Base-by-base conservation (phyloP, 2,329 filamentous ascomycete genomes). In the Pseudogymnoascus sp. region DNA sequence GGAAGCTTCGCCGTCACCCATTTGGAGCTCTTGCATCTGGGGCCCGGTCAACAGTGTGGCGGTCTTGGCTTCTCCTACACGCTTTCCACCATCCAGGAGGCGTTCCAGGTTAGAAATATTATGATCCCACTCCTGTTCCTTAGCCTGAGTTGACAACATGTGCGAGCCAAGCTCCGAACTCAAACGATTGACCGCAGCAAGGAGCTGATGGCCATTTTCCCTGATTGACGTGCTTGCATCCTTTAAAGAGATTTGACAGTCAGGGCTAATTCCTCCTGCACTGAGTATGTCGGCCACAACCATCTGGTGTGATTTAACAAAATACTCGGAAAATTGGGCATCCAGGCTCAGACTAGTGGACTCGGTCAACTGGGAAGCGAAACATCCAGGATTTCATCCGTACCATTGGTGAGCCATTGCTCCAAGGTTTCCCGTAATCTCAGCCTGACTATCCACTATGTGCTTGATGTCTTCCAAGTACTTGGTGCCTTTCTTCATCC, bases 381-480 rank as follows among this genome's bases (percentile, higher is more conserved):
- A 53, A 33, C 4, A 33, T 33, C 2, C 11, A 33, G 26, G 16
- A 19, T 19, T 14, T 31, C 10, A 56, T 33, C 50, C 50, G 6
- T 56, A 56, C 50, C n/a, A 56, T 56, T 56, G 50, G 26, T 33
- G 50, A 33, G 50, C 50, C n/a, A 56, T 33, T 56, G 26, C 29
- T n/a, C 26, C 50, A 56, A 56, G n/a, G 13, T 19, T 56, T 56
- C 10, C 50, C 50, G 50, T 56, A 19, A 19, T 33, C 11, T 56
- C 29, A 33, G 50, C 10, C 16, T 56, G 26, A 26, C 50, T n/a
- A 33, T 33, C 50, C 26, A 56, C 50, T 13, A 33, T 33, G 26
- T 56, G n/a, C n/a, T 56, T 56, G 29, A 56, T 56, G 10, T 56
- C 50, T 7, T 56, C 50, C 26, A 56, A 14, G 19, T 56, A 56